Evolutionary conservation across 331 rosid species (phyloP), one percentile per base, ranked within the genome.

Genomic region (Spiraea crenata): DNA sequence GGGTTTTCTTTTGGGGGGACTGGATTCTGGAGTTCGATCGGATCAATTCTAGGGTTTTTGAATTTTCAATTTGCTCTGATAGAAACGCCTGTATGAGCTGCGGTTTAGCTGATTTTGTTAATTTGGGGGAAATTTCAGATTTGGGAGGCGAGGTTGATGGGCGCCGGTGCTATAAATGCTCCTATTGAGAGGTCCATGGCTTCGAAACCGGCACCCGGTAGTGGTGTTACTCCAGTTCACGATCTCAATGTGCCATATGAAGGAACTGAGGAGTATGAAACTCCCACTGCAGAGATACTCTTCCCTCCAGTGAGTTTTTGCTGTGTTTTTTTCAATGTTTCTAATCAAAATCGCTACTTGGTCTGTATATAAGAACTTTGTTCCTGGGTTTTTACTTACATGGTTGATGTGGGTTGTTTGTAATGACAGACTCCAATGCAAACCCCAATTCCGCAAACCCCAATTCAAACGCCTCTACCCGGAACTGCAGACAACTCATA

Each of bases 171-270:
- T 0, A 81, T 95, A 9, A 76, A 71, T 42, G 84, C 83, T 79
- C 96, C 98, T 25, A 95, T 91, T 58, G 98, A 91, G 70, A 89
- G 96, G 90, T 76, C 93, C 57, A 57, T 65, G 44, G 90, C 69
- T 1, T 78, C 83, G 19, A 91, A 88, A 85, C 82, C 88, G 40
- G 78, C 88, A 0, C 89, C 93, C 6, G 96, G 99, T 20, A 92
- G 93, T 57, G 86, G 91, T 0, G 83, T 86, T 38, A 85, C 99
- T 82, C 98, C 99, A 11, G 96, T 95, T 78, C 99, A 91, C 48
- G 99, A 95, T 89, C 99, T 95, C 16, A 95, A 95, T 44, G 86
- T 95, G 11, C 99, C 99, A 0, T 95, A 95, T 65, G 99, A 95
- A 74, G 99, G 99, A 74, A 80, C 90, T 1, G 99, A 95, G 73